A percentile compares a stretch with the other conserved stretches of the same genome.
phyloP scores from a whole-genome alignment of 2,329 filamentous ascomycete species.

The Diplodia mutila region DNA sequence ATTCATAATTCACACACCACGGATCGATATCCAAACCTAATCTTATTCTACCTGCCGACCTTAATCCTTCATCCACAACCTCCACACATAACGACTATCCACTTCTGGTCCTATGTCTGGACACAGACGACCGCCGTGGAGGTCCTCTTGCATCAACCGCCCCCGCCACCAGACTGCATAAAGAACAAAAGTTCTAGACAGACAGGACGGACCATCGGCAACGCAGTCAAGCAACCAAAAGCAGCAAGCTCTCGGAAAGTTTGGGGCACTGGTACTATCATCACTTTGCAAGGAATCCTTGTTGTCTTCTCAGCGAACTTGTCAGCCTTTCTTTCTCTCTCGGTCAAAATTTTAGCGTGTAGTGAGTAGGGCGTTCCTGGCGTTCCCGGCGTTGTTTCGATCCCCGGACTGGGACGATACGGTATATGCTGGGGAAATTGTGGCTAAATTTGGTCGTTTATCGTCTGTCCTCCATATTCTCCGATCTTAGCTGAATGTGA shows the following conservation, averaged over 20 bases:
- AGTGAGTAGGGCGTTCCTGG: slow-evolving; percentile 1
- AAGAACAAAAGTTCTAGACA: slow-evolving; percentile 18
- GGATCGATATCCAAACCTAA: neutral
- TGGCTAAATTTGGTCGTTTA: slow-evolving; percentile 1
- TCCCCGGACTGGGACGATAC: neutral
- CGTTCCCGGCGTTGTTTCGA: slow-evolving; percentile 6
- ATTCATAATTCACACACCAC: neutral
- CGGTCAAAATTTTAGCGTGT: neutral
- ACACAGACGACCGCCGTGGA: neutral
- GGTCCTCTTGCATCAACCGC: neutral
- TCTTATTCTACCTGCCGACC: slow-evolving; percentile 3
- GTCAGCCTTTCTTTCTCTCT: neutral
- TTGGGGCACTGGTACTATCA: neutral
- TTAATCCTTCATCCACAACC: neutral
- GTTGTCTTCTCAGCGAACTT: neutral
- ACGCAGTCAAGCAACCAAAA: slow-evolving; percentile 11
- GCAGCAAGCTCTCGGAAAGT: slow-evolving; percentile 11
- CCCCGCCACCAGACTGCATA: neutral
- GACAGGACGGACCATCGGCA: neutral
- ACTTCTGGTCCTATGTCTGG: neutral
- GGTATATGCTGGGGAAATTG: slow-evolving; percentile 3
- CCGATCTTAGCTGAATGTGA: neutral
- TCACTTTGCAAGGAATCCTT: neutral
- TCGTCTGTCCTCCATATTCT: neutral
- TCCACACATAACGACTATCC: too few relatives aligned